Evolutionary conservation across 2,329 filamentous ascomycete genomes (phyloP), one percentile per base, ranked within the genome.

Genomic region (Neofusicoccum sp.): DNA sequence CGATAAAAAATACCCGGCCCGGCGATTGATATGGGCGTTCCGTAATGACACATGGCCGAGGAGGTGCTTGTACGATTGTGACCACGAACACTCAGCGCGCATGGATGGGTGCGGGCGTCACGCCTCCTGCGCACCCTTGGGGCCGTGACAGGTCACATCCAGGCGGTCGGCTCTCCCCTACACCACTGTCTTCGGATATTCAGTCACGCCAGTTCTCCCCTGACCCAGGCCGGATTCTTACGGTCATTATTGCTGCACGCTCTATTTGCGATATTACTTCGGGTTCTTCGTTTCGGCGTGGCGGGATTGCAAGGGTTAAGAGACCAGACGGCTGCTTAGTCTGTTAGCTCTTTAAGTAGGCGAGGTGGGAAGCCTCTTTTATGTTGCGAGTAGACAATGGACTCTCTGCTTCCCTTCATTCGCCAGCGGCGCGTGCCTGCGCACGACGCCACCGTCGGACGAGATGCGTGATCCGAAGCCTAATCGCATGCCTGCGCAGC

Each of bases 21-120:
- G 56, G 56, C 44, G 56, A 60, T 48, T 48, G 56, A 60, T 48
- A 60, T 60, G 56, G 56, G 56, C 56, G 33, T 45, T 45, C 54
- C 54, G 54, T 47, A 45, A 60, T 60, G 56, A 49, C 56, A 49
- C 33, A 49, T 33, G 56, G 56, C 44, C 34, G 43, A 22, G 56
- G 56, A 60, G 56, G 44, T 41, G 44, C 56, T 48, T 48, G 56
- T 41, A 60, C 44, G 56, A 49, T 49, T 60, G 45, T 58, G 54
- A 47, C 54, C 54, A 45, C 54, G 39, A 28, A 22, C 54, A 16
- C 39, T 58, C 41, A 41, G 54, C 54, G 54, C 39, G 41, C 54
- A 47, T 16, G 54, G 54, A 45, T 36, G 54, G 41, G n/a, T 45
- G 54, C 28, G 31, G 41, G 54, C n/a, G 54, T 58, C 54, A 58